Conservation (phyloP, 176 grass and related monocot species). For the Phoenix dactylifera region DNA sequence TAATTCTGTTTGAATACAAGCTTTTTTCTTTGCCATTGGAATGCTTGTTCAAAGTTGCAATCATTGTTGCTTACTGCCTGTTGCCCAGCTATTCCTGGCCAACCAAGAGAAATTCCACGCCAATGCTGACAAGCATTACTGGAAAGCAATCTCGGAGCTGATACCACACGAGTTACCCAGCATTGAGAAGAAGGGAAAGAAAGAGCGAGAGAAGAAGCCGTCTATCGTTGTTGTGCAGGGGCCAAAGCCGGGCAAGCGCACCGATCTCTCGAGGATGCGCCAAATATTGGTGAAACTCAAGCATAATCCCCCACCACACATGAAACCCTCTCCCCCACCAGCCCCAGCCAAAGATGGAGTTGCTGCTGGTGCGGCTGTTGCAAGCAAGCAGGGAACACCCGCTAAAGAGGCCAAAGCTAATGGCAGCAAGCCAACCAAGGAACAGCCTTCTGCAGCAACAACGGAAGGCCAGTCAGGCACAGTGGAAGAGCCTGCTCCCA, state of each 20-base stretch:
- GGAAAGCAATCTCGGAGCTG: slow-evolving; percentile 17
- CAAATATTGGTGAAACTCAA: slow-evolving; percentile 16
- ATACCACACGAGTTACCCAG: slow-evolving; percentile 11
- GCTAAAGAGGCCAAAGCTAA: slow-evolving; percentile 4
- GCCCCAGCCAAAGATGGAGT: slow-evolving; percentile 11
- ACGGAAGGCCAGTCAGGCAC: slow-evolving; percentile 6
- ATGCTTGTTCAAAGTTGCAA: background rate
- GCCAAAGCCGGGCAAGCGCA: slow-evolving; percentile 14
- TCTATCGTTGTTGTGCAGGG: slow-evolving; percentile 13
- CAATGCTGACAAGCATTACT: slow-evolving; percentile 20
- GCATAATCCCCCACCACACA: slow-evolving; percentile 16
- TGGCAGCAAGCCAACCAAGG: background rate
- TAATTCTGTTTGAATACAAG: background rate
- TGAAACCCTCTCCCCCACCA: slow-evolving; percentile 12
- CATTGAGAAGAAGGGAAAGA: slow-evolving; percentile 18
- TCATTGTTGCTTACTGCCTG: background rate
- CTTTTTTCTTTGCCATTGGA: background rate
- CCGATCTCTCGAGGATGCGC: slow-evolving; percentile 14
- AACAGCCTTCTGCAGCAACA: background rate
- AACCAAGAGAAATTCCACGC: slow-evolving; percentile 22
- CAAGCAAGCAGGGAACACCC: background rate
- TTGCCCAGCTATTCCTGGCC: background rate
- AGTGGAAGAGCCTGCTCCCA: background rate
- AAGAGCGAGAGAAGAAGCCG: slow-evolving; percentile 13
- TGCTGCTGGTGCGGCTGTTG: background rate